Base-by-base conservation (phyloP, 2,329 filamentous ascomycete genomes). In the Chalaropsis thielavioides region DNA sequence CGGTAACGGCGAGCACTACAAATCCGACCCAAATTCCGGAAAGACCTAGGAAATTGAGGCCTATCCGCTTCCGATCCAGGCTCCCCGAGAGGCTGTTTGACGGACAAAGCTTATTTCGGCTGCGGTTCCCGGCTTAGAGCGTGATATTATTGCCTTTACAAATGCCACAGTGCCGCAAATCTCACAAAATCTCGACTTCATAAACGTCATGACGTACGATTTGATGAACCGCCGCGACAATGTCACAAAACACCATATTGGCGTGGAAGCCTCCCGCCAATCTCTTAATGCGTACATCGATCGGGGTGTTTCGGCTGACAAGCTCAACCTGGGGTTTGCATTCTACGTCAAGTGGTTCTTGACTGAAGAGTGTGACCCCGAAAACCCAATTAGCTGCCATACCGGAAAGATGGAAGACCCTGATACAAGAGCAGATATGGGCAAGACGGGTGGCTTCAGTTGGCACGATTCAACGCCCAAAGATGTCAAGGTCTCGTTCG, bases 1-100 rank as follows among this genome's bases (percentile, higher is more conserved):
- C 19, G 86, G 87, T 27, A 89, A 89, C 68, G 85, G 85, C 43
- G 80, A 83, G 22, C 85, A 89, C 73, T 89, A 90, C 76, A 88
- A 83, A 69, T 71, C 79, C 51, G 75, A 80, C 10, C 82, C 84
- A 15, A 90, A 89, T 71, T 76, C 77, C 0, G 72, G 80, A 35
- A 85, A 85, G 67, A 74, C 74, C 11, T 80, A 79, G 74, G 85
- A 90, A 72, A 82, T 89, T 66, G 75, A 80, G 31, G 82, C 81
- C 1, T 90, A 81, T 70, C 84, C 86, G 0, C 75, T 81, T 35
- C 77, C 90, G 7, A 76, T 90, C 2, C 71, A 76, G 13, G 81
- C 81, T 3, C 75, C 88, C 31, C 83, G 85, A 64, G 69, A 73
- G 0, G 81, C 81, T 3, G 79, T 90, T 38, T 83, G 82, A 1